Conservation (phyloP, 2,329 filamentous ascomycete genomes). For the Claviceps monticola region DNA sequence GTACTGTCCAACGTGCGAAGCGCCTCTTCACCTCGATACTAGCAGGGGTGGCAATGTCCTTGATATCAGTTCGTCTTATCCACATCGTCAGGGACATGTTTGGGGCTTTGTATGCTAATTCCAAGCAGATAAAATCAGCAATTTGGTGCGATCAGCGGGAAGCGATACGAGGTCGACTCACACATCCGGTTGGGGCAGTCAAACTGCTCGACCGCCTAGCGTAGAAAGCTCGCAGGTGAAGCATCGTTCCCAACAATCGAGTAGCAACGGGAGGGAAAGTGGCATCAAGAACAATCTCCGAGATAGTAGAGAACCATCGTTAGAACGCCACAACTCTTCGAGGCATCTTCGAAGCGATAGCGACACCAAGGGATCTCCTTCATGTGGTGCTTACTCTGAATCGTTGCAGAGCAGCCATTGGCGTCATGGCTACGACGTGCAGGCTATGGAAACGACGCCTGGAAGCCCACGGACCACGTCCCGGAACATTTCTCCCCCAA, state of each 20-base stretch:
- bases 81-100: constrained; percentile 9
- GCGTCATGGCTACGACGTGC: constrained; percentile 87
- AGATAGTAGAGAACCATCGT: constrained; percentile 34
- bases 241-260: constrained; percentile 20
- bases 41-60: constrained; percentile 86
- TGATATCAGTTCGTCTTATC: constrained; percentile 55
- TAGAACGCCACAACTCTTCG: constrained; percentile 31
- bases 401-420: constrained; percentile 57
- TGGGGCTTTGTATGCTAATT: constrained; percentile 12
- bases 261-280: constrained; percentile 16
- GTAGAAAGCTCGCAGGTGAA: constrained; percentile 26
- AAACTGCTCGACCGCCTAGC: constrained; percentile 40
- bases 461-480: constrained; percentile 57
- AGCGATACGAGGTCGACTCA: constrained; percentile 44
- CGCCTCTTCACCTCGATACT: constrained; percentile 80
- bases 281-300: constrained; percentile 27
- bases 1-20: constrained; percentile 87
- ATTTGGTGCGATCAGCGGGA: constrained; percentile 69
- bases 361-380: constrained; percentile 56
- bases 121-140: constrained; percentile 76
- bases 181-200: constrained; percentile 52
- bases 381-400: constrained; percentile 69
- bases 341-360: constrained; percentile 67
- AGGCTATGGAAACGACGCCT: constrained; percentile 84
- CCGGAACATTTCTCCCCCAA: constrained; percentile 79